Percentiles rank a stretch among this genome's conserved stretches.
Evolutionary conservation across 2,329 filamentous ascomycete species (phyloP).

Genomic region (Clonostachys solani): DNA sequence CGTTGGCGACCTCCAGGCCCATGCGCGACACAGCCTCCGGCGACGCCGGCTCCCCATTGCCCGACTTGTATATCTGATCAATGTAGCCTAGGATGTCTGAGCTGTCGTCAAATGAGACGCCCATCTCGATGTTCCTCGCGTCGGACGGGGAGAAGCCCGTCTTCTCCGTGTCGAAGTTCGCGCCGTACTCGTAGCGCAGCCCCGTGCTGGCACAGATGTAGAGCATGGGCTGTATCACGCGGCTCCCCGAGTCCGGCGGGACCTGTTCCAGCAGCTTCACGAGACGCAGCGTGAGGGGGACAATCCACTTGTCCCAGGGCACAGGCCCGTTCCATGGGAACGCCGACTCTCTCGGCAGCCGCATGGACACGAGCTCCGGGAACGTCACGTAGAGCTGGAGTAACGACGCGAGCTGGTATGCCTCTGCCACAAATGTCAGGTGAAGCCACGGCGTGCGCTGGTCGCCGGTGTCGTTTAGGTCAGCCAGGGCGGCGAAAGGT

Average conservation of each 20-base stretch:
- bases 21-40: conserved; percentile 3
- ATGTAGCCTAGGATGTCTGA: conserved; percentile 4
- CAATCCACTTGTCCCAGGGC: conserved; percentile 29
- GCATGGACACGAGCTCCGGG: conserved; percentile 20
- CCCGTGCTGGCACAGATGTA: conserved; percentile 30
- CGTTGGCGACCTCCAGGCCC: conserved; percentile 28
- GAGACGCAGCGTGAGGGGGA: conserved; percentile 23
- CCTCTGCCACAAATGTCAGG: conserved; percentile 27
- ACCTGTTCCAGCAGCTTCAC: conserved; percentile 25
- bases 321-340: conserved; percentile 8
- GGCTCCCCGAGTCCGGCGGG: conserved; percentile 24
- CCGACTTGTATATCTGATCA: conserved; percentile 3
- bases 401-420: conserved; percentile 27
- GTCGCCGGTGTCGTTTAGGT: conserved; percentile 19
- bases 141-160: no score
- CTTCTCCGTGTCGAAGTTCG: no score
- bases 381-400: conserved; percentile 34
- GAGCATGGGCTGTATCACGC: conserved; percentile 28
- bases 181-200: conserved; percentile 12
- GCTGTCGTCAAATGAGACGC: no score
- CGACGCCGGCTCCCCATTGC: conserved; percentile 6
- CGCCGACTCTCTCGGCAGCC: conserved; percentile 14
- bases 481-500: conserved; percentile 5
- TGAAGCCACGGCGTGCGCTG: conserved; percentile 16
- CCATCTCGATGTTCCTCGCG: no score